Conservation (phyloP, 495 filamentous ascomycete genomes). For the Penicillium cataractarum region DNA sequence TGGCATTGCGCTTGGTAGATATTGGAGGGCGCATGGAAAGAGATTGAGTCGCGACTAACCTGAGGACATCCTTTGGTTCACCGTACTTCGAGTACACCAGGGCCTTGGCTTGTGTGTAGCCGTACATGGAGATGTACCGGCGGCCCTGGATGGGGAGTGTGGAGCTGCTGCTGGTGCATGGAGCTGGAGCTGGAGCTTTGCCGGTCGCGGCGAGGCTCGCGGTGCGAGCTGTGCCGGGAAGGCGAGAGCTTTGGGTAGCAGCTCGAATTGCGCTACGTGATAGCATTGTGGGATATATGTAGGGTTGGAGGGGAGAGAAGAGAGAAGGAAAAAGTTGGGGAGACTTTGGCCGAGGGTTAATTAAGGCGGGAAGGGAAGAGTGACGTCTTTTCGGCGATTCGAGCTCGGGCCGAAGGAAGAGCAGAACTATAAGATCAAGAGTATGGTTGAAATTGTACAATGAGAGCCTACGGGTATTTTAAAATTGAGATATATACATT, state of each 20-base stretch:
- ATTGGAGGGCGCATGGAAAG: not conserved
- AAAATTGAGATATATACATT: not conserved
- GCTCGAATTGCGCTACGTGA: conserved; percentile 35
- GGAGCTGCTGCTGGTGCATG: conserved; percentile 16
- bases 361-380: conserved; percentile 6
- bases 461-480: not conserved
- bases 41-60: conserved; percentile 43
- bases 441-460: not conserved
- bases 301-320: not conserved
- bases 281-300: conserved; percentile 34
- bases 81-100: conserved; percentile 85
- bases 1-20: not conserved
- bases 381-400: conserved; percentile 31
- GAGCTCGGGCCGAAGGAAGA: conserved; percentile 32
- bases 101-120: conserved; percentile 95
- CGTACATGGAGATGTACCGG: conserved; percentile 73
- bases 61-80: conserved; percentile 80
- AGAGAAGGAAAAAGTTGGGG: not conserved
- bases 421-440: not conserved
- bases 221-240: conserved; percentile 16
- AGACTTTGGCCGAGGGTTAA: not conserved
- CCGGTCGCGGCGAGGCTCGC: conserved; percentile 19
- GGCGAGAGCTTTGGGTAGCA: conserved; percentile 21
- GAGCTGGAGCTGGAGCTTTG: conserved; percentile 33
- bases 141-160: conserved; percentile 19